Evolutionary conservation across 2,329 filamentous ascomycete genomes (phyloP).

Genomic region (Aspergillus quadricinctus): DNA sequence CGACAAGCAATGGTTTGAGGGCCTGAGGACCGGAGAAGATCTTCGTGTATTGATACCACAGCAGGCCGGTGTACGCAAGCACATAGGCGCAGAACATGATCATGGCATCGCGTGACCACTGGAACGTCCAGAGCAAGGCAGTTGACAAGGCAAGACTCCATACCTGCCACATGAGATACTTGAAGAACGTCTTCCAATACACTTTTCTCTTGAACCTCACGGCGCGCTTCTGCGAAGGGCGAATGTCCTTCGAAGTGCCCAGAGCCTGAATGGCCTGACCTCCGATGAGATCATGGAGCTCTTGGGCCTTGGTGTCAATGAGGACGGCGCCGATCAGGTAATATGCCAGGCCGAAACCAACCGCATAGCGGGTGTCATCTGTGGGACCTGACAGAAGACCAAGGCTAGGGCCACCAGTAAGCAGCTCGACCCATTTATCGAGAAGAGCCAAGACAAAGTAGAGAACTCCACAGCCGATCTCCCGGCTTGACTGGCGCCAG

Average conservation of each 20-base stretch:
- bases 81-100: slow-evolving; percentile 50
- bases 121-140: slow-evolving; percentile 51
- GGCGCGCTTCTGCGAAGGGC: slow-evolving; percentile 43
- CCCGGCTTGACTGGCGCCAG: slow-evolving; percentile 54
- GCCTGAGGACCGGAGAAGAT: slow-evolving; percentile 50
- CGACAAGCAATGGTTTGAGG: slow-evolving; percentile 46
- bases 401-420: slow-evolving; percentile 42
- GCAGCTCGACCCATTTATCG: slow-evolving; percentile 51
- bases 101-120: slow-evolving; percentile 38
- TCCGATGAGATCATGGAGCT: slow-evolving; percentile 45
- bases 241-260: slow-evolving; percentile 40
- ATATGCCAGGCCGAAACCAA: slow-evolving; percentile 55
- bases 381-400: slow-evolving; percentile 36
- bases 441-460: slow-evolving; percentile 54
- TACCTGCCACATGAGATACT: slow-evolving; percentile 49
- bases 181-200: slow-evolving; percentile 49
- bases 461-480: slow-evolving; percentile 51
- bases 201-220: slow-evolving; percentile 44
- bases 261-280: slow-evolving; percentile 40
- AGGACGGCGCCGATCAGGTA: slow-evolving; percentile 55
- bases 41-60: slow-evolving; percentile 52
- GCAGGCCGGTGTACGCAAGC: slow-evolving; percentile 48
- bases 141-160: slow-evolving; percentile 51
- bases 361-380: slow-evolving; percentile 41
- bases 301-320: slow-evolving; percentile 53